Evolutionary conservation across 2,329 filamentous ascomycete species (phyloP).

Genomic region (Trichophyton mentagrophytes): DNA sequence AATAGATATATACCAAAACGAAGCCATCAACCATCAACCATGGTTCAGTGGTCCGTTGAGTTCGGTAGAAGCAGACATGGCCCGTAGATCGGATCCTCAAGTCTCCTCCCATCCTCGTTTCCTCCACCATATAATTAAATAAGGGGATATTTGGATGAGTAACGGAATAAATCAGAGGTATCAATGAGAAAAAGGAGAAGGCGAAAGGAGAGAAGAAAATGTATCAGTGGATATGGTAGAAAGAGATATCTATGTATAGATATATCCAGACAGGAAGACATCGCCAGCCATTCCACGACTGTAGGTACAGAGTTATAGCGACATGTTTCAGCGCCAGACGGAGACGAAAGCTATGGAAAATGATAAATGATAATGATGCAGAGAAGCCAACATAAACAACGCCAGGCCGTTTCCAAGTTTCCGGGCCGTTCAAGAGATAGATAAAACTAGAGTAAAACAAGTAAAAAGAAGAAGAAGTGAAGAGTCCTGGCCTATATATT

Average conservation of each 20-base stretch:
- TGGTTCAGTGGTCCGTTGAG: background rate
- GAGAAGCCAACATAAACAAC: background rate
- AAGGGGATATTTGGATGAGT: background rate
- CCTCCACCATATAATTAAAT: conserved; percentile 1
- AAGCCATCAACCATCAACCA: background rate
- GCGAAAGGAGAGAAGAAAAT: background rate
- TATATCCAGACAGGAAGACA: background rate
- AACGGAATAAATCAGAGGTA: background rate
- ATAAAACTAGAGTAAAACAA: background rate
- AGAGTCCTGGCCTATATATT: background rate
- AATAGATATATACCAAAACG: background rate
- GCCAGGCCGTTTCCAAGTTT: background rate
- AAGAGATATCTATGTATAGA: background rate
- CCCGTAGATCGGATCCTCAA: background rate
- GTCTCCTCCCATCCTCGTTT: background rate
- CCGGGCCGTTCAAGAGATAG: background rate
- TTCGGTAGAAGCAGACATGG: background rate
- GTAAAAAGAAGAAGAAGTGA: background rate
- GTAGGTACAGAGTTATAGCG: background rate
- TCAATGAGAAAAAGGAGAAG: background rate
- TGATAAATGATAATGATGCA: background rate
- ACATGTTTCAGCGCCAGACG: background rate
- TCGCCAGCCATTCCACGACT: background rate
- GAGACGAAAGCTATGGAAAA: background rate
- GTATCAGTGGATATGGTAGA: background rate